These are phyloP conservation scores for Bromus sterilis DNA, from an alignment of 176 grass and related monocot genomes.

Conservation along the genomic window DNA sequence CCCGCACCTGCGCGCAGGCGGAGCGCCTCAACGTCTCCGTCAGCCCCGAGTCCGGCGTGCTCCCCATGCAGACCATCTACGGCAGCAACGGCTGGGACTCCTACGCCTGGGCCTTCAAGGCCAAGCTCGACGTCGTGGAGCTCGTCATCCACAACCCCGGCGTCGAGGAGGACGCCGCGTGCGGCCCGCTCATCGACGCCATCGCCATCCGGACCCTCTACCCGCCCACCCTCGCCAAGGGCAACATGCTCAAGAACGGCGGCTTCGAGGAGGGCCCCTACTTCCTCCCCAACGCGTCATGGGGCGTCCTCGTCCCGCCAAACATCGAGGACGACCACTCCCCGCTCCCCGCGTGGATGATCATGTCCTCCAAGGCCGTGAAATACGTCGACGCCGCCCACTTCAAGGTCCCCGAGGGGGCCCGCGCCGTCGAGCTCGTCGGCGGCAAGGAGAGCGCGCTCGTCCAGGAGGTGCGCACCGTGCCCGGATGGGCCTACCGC, in stretches of 20 bases:
- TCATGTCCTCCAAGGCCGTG: slow-evolving; percentile 83
- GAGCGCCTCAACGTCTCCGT: slow-evolving; percentile 82
- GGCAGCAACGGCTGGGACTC: slow-evolving; percentile 92
- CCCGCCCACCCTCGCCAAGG: slow-evolving; percentile 37
- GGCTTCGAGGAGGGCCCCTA: slow-evolving; percentile 89
- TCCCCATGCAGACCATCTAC: slow-evolving; percentile 91
- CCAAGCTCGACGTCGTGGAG: slow-evolving; percentile 34
- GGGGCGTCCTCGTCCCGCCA: slow-evolving; percentile 79
- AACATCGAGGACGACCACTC: slow-evolving; percentile 96
- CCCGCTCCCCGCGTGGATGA: slow-evolving; percentile 76
- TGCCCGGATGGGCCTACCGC: slow-evolving; percentile 36
- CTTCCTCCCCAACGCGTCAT: slow-evolving; percentile 63
- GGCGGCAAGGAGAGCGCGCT: slow-evolving; percentile 81
- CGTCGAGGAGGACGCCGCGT: slow-evolving; percentile 82
- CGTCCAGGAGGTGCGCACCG: slow-evolving; percentile 42
- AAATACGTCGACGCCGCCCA: slow-evolving; percentile 88
- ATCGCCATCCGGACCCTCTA: slow-evolving; percentile 57
- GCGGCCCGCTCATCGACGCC: slow-evolving; percentile 82
- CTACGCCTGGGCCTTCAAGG: slow-evolving; percentile 83
- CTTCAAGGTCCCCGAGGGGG: slow-evolving; percentile 69
- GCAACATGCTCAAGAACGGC: slow-evolving; percentile 89
- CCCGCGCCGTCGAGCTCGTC: slow-evolving; percentile 78
- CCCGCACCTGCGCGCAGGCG: slow-evolving; percentile 83
- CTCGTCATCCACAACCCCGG: slow-evolving; percentile 86
- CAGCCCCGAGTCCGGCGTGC: slow-evolving; percentile 70